Percentiles rank a stretch among this genome's conserved stretches.
phyloP scores from a whole-genome alignment of 1,139 yeast genomes.

The Taiozyma sp. region DNA sequence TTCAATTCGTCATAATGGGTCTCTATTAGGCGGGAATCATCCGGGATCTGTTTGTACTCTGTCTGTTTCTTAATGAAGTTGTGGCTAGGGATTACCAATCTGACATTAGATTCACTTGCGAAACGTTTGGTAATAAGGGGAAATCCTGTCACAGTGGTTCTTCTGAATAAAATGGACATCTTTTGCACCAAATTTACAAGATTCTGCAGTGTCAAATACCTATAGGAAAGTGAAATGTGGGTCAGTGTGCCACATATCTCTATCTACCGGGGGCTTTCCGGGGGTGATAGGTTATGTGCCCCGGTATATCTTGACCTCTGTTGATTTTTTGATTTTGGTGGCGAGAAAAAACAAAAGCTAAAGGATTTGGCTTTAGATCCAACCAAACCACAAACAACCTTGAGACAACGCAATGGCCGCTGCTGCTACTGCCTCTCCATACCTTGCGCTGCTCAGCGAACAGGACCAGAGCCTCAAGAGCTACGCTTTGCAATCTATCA shows the following conservation, averaged over 20 bases:
- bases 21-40: conserved; percentile 41
- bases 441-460: conserved; percentile 83
- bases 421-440: conserved; percentile 72
- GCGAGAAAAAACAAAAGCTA: not conserved
- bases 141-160: not conserved
- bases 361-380: not conserved
- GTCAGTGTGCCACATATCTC: not conserved
- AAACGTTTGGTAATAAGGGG: not conserved
- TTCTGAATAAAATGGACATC: not conserved
- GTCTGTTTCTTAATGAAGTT: conserved; percentile 21
- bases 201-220: not conserved
- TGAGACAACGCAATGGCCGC: conserved; percentile 30
- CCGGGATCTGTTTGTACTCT: conserved; percentile 39
- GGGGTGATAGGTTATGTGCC: not conserved
- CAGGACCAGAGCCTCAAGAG: conserved; percentile 70
- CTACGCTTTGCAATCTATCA: conserved; percentile 80
- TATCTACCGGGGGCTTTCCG: not conserved
- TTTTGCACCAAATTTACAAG: not conserved
- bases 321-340: conserved; percentile 2
- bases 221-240: not conserved
- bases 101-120: conserved; percentile 6
- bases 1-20: conserved; percentile 36
- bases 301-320: not conserved
- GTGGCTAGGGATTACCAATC: conserved; percentile 16
- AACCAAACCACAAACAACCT: not conserved